Conservation (phyloP, 441 rosid genomes). For the Corymbia citriodora region DNA sequence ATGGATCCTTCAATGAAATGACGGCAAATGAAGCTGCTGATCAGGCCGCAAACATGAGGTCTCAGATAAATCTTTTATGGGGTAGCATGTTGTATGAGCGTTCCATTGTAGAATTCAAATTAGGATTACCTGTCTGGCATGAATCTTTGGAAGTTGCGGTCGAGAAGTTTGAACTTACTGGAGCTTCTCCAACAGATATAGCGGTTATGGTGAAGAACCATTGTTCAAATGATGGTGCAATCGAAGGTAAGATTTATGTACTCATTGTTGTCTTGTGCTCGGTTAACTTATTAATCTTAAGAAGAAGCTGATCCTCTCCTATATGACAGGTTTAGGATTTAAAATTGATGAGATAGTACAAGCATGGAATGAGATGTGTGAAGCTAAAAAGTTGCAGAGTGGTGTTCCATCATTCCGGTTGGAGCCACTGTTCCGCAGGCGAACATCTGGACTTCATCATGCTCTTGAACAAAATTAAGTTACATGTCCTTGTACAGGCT, state of each 20-base stretch:
- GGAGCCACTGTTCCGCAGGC: slow-evolving; percentile 41
- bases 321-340: slow-evolving; percentile 36
- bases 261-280: not conserved
- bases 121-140: slow-evolving; percentile 85
- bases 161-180: slow-evolving; percentile 93
- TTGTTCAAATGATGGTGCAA: slow-evolving; percentile 67
- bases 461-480: slow-evolving; percentile 23
- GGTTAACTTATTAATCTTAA: not conserved
- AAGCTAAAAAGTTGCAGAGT: slow-evolving; percentile 44
- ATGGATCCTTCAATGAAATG: slow-evolving; percentile 42
- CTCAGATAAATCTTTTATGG: slow-evolving; percentile 90
- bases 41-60: slow-evolving; percentile 73
- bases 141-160: slow-evolving; percentile 94
- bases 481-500: not conserved
- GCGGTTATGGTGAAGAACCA: slow-evolving; percentile 96
- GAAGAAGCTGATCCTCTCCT: slow-evolving; percentile 4
- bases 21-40: slow-evolving; percentile 63
- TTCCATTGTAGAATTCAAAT: slow-evolving; percentile 78
- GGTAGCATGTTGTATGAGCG: slow-evolving; percentile 93
- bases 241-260: slow-evolving; percentile 52
- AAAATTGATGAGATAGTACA: slow-evolving; percentile 46
- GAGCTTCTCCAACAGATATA: slow-evolving; percentile 87
- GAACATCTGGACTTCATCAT: slow-evolving; percentile 29
- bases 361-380: slow-evolving; percentile 53
- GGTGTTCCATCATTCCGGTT: slow-evolving; percentile 44